Evolutionary conservation across 805 yeast species (phyloP), one percentile per base, ranked within the genome.

Genomic region (Lipomyces yamadae): DNA sequence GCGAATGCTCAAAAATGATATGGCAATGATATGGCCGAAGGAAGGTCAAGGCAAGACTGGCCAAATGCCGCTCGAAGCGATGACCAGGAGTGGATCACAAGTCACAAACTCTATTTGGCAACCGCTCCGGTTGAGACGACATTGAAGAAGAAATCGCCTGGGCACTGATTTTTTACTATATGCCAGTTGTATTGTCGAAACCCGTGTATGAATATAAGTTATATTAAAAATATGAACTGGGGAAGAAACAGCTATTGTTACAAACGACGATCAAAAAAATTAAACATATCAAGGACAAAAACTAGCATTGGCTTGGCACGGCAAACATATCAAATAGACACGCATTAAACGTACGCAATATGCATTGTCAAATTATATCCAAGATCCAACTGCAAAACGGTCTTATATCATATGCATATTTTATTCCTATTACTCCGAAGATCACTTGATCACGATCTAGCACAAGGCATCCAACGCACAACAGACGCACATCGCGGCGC

Each of bases 401-500:
- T 24, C 24, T 24, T 24, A 24, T 24, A 24, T 24, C 24, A 24
- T 24, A 24, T 24, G 24, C 24, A 24, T 24, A 24, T 15, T 15
- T n/a, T 42, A 42, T 42, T 42, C 48, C 48, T n/a, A 42, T 42
- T 42, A 15, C 24, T 24, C 33, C 55, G 34, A 33, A 15, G 13
- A 15, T 7, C 55, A 8, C 2, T 52, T 52, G 30, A 52, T 3
- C 15, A 30, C 8, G 10, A 18, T 32, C 59, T 48, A 73, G 62
- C 55, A 64, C 63, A 62, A 59, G 35, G 67, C 70, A 45, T 67
- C 70, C 18, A 71, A 62, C 10, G 73, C 64, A 35, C 73, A 67
- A 64, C 73, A 71, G 15, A 71, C 67, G 39, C 73, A 71, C 45
- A 71, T 67, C 24, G 73, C 73, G 11, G 73, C 73, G 45, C 69